A percentile compares a stretch with the other conserved stretches of the same genome.
Evolutionary conservation across 2,329 filamentous ascomycete species (phyloP).

Genomic region (Fusarium sp.): DNA sequence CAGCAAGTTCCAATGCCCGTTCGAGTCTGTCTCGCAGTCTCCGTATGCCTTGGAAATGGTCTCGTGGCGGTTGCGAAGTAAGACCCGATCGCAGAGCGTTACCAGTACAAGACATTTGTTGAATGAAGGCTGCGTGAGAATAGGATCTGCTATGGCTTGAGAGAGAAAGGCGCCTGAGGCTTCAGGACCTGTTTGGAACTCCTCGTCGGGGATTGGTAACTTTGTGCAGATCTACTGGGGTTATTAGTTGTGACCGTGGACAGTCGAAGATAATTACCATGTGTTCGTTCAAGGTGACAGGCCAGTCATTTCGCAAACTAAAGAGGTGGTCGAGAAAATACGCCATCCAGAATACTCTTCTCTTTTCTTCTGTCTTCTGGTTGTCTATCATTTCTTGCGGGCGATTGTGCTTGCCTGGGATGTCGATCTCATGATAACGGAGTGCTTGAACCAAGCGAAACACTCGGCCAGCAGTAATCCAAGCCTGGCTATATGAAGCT

Average conservation of each 20-base stretch:
- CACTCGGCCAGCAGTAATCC: constrained; percentile 1
- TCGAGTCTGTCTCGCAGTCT: background rate
- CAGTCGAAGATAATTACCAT: background rate
- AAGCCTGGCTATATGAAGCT: background rate
- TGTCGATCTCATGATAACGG: constrained; percentile 4
- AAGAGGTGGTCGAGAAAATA: constrained; percentile 1
- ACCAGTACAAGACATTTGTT: background rate
- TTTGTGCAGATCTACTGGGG: background rate
- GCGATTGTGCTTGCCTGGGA: background rate
- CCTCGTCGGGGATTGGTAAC: background rate
- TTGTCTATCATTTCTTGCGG: too few species aligned
- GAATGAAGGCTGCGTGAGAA: background rate
- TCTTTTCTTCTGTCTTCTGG: background rate
- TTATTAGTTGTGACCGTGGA: background rate
- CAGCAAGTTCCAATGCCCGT: background rate
- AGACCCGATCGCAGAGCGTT: background rate
- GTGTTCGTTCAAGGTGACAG: background rate
- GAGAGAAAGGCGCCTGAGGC: background rate
- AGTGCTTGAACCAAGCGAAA: background rate
- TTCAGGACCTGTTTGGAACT: background rate
- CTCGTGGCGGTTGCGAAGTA: background rate
- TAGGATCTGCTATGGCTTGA: background rate
- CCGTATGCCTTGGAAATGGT: background rate
- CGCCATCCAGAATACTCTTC: constrained; percentile 2
- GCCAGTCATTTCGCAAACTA: background rate